Evolutionary conservation across 1,139 yeast species (phyloP).

Genomic region (Insectozyma bohioensis): DNA sequence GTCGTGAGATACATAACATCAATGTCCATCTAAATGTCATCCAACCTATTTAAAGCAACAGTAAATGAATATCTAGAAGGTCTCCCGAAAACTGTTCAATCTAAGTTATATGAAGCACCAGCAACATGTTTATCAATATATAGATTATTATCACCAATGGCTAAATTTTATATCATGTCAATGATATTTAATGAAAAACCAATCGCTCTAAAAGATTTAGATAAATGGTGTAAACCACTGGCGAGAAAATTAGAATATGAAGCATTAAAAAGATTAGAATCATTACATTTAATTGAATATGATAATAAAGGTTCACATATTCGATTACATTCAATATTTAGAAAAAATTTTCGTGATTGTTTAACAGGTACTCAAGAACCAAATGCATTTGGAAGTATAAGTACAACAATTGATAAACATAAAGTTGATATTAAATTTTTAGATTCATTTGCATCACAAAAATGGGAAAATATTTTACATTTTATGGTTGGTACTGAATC

Average conservation of each 20-base stretch:
- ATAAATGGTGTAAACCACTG: constrained; percentile 70
- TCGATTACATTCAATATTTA: constrained; percentile 70
- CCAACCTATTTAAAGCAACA: constrained; percentile 62
- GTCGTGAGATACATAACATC: too few relatives aligned
- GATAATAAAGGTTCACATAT: constrained; percentile 53
- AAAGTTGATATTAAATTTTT: constrained; percentile 63
- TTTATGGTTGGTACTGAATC: constrained; percentile 94
- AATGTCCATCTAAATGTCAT: constrained; percentile 28
- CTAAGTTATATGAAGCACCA: constrained; percentile 73
- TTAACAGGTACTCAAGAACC: constrained; percentile 71
- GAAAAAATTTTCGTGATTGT: constrained; percentile 76
- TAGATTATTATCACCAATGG: constrained; percentile 82
- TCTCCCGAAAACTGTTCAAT: constrained; percentile 79
- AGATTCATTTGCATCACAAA: constrained; percentile 77
- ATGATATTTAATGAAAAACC: constrained; percentile 82
- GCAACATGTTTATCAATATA: constrained; percentile 93
- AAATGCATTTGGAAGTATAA: constrained; percentile 46
- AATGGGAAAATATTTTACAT: constrained; percentile 95
- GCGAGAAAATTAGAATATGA: constrained; percentile 63
- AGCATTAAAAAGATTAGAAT: constrained; percentile 72
- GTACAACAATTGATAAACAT: constrained; percentile 35
- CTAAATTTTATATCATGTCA: constrained; percentile 85
- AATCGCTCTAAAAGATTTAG: constrained; percentile 64
- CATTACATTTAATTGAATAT: constrained; percentile 75
- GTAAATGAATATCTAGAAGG: constrained; percentile 90